Base-by-base conservation (phyloP, 345 rosid genomes). In the Cochlearia excelsa region DNA sequence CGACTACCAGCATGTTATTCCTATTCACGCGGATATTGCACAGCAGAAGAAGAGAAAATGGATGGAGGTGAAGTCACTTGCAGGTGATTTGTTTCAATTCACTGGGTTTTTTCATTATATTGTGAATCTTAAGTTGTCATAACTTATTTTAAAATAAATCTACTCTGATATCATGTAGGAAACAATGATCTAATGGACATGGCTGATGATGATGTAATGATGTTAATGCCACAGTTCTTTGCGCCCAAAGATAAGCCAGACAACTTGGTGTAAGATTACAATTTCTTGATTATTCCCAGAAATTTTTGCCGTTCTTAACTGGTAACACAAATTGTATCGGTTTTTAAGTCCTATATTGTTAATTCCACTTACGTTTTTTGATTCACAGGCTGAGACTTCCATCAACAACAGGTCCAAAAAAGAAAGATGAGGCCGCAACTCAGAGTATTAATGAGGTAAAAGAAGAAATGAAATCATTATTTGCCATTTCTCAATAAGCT, bases 1-100 rank as follows among this genome's bases (percentile, higher is more conserved):
- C 40, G 99, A 93, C 68, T 93, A 85, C 72, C 99, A 93, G 74
- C 99, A 93, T 81, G 96, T 93, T 63, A 76, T 93, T 45, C 77
- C 91, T 50, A 86, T 89, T 71, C 99, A 93, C 63, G 94, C 97
- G 6, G 82, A 89, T 49, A 77, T 69, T 54, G 89, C 90, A 4
- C 72, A 71, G 63, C 77, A 77, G 80, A 87, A 79, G 59, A 89
- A 85, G 80, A 80, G 85, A 75, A 84, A 75, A 51, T 78, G 82
- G 81, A 56, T 74, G 39, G 96, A 89, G 60, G 37, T 74, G 34
- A 85, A 78, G 44, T 76, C 81, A 43, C 68, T 67, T 23, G 59
- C 76, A 74, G 90, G 91, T 87, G 64, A 65, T 57, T 30, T 49
- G 3, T 56, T 50, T 61, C 40, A 37, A 30, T 10, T 35, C 37